These are phyloP conservation scores for Verticillium longisporum DNA, from an alignment of 2,329 filamentous ascomycete genomes.

Conservation along the genomic window DNA sequence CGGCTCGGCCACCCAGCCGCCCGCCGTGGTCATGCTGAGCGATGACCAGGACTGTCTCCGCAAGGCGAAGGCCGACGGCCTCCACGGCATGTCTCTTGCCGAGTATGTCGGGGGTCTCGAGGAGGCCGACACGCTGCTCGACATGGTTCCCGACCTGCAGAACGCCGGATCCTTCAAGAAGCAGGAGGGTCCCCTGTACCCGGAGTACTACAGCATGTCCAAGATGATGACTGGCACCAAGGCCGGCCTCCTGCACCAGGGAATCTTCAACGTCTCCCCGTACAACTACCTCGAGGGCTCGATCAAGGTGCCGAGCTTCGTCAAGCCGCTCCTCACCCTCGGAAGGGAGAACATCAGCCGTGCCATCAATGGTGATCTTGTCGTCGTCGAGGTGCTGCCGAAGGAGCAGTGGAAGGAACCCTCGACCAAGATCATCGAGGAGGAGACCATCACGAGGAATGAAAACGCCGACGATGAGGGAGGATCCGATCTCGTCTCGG, in stretches of 20 bases:
- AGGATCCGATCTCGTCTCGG: conserved; percentile 70
- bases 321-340: conserved; percentile 79
- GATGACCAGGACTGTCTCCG: conserved; percentile 83
- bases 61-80: conserved; percentile 69
- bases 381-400: conserved; percentile 87
- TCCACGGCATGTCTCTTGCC: conserved; percentile 61
- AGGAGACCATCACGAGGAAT: conserved; percentile 84
- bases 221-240: conserved; percentile 93
- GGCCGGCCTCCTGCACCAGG: conserved; percentile 83
- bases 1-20: conserved; percentile 49
- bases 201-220: conserved; percentile 82
- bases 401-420: conserved; percentile 96
- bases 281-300: conserved; percentile 98
- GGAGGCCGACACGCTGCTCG: conserved; percentile 76
- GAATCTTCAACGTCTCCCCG: conserved; percentile 89
- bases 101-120: conserved; percentile 82
- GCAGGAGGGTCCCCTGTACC: conserved; percentile 66
- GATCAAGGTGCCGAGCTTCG: conserved; percentile 83
- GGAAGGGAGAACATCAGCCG: conserved; percentile 96
- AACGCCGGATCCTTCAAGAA: conserved; percentile 60
- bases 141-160: conserved; percentile 83
- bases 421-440: conserved; percentile 92
- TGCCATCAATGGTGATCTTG: conserved; percentile 83
- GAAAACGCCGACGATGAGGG: conserved; percentile 83
- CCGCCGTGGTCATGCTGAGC: conserved; percentile 85